phyloP scores from a whole-genome alignment of 192 early-diverging fungal species.

The Entomortierella lignicola region DNA sequence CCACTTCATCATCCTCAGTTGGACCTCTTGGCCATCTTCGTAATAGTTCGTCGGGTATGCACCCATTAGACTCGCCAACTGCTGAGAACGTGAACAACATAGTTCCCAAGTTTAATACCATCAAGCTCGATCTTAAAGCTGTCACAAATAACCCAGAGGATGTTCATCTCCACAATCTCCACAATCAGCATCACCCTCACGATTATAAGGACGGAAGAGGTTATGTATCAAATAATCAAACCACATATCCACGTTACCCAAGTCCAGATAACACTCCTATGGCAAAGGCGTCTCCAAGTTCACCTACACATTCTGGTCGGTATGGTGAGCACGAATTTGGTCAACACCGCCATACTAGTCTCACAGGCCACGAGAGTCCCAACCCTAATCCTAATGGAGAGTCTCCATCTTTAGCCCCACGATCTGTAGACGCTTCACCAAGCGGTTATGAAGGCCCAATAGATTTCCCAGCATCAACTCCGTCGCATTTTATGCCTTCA shows the following conservation, averaged over 20 bases:
- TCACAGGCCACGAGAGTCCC: slow-evolving; percentile 13
- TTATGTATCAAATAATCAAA: background rate
- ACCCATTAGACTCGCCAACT: slow-evolving; percentile 30
- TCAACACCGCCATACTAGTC: background rate
- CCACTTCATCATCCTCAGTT: slow-evolving; percentile 2
- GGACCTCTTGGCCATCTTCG: background rate
- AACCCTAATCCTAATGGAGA: slow-evolving; percentile 44
- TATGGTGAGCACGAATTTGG: background rate
- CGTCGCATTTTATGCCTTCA: slow-evolving; percentile 28
- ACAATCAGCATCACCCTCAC: background rate
- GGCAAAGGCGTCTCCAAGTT: background rate
- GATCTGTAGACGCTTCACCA: background rate
- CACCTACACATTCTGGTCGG: background rate
- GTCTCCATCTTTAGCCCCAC: slow-evolving; percentile 17
- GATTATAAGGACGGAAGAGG: background rate
- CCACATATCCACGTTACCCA: background rate
- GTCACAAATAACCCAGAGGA: slow-evolving; percentile 4
- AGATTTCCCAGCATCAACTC: slow-evolving; percentile 26
- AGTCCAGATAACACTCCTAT: background rate
- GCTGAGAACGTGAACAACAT: slow-evolving; percentile 23
- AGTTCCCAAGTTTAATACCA: slow-evolving; percentile 35
- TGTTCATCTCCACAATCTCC: background rate
- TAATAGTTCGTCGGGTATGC: slow-evolving; percentile 9
- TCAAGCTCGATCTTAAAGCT: slow-evolving; percentile 30
- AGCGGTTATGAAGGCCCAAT: background rate